These are phyloP conservation scores for Botryosphaeria dothidea DNA, from an alignment of 2,329 filamentous ascomycete genomes.

Conservation along the genomic window DNA sequence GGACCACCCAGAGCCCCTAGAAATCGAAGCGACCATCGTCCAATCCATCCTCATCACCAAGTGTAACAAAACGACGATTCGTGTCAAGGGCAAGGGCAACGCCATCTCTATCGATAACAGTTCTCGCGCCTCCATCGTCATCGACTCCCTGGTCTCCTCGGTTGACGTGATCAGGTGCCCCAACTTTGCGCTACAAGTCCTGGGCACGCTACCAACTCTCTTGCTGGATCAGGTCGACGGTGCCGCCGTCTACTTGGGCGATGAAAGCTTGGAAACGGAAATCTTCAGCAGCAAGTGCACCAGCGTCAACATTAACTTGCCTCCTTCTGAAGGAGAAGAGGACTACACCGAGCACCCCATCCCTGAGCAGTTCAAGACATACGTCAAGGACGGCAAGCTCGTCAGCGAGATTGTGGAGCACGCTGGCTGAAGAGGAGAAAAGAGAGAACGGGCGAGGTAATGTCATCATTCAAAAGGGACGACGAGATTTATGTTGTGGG, in stretches of 20 bases:
- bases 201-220: slow-evolving; percentile 82
- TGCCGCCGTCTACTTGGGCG: slow-evolving; percentile 81
- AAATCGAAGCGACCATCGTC: slow-evolving; percentile 77
- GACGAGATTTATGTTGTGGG: neutral
- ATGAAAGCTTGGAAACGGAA: slow-evolving; percentile 75
- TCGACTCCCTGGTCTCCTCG: slow-evolving; percentile 86
- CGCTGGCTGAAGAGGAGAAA: slow-evolving; percentile 60
- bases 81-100: slow-evolving; percentile 91
- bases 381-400: slow-evolving; percentile 73
- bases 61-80: slow-evolving; percentile 87
- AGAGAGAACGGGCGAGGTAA: neutral
- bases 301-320: slow-evolving; percentile 83
- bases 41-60: slow-evolving; percentile 91
- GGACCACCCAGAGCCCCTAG: slow-evolving; percentile 68
- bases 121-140: slow-evolving; percentile 76
- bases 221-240: slow-evolving; percentile 92
- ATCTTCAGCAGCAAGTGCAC: slow-evolving; percentile 88
- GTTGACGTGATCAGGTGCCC: slow-evolving; percentile 94
- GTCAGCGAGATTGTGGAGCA: slow-evolving; percentile 96
- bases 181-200: slow-evolving; percentile 91
- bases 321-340: slow-evolving; percentile 63
- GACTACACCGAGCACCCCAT: slow-evolving; percentile 84
- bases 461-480: neutral
- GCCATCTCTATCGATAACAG: slow-evolving; percentile 96
- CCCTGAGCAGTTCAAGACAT: slow-evolving; percentile 87